A percentile compares a stretch with the other conserved stretches of the same genome.
phyloP scores from a whole-genome alignment of 306 rosid species.

The Prosopis cineraria region DNA sequence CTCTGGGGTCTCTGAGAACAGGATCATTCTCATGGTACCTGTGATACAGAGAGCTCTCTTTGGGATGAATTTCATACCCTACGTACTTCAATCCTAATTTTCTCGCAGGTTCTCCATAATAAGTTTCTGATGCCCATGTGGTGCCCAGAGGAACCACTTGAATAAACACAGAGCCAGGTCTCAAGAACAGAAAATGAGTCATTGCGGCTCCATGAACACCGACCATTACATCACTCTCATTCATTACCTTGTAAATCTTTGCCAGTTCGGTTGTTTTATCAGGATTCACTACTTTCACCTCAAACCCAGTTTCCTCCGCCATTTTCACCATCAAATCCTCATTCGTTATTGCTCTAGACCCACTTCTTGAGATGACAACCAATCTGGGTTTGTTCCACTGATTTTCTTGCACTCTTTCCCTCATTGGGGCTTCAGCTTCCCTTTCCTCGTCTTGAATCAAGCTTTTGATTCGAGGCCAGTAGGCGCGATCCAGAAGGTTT shows the following conservation, averaged over 20 bases:
- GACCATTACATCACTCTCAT: slow-evolving; percentile 79
- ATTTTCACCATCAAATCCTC: slow-evolving; percentile 65
- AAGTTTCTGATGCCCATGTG: slow-evolving; percentile 84
- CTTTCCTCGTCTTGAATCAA: slow-evolving; percentile 57
- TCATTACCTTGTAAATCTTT: slow-evolving; percentile 63
- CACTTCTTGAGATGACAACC: slow-evolving; percentile 69
- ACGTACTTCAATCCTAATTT: slow-evolving; percentile 83
- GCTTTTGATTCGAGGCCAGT: slow-evolving; percentile 67
- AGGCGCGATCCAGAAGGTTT: slow-evolving; percentile 63
- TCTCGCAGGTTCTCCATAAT: slow-evolving; percentile 83
- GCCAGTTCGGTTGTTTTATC: slow-evolving; percentile 71
- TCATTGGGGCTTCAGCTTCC: slow-evolving; percentile 37
- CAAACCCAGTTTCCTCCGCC: slow-evolving; percentile 72
- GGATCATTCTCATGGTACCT: slow-evolving; percentile 59
- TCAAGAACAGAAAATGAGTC: slow-evolving; percentile 89
- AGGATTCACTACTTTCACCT: slow-evolving; percentile 63
- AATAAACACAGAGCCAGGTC: slow-evolving; percentile 70
- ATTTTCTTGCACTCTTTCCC: slow-evolving; percentile 24
- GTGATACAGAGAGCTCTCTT: slow-evolving; percentile 71
- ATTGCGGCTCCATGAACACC: slow-evolving; percentile 99
- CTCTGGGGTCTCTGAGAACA: slow-evolving; percentile 64
- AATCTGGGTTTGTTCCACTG: slow-evolving; percentile 51
- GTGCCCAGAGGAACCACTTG: slow-evolving; percentile 91
- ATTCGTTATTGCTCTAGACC: slow-evolving; percentile 73
- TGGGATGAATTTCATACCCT: slow-evolving; percentile 66